These are phyloP conservation scores for Debaryomyces coudertii DNA, from an alignment of 1,139 yeast genomes.

Conservation along the genomic window DNA sequence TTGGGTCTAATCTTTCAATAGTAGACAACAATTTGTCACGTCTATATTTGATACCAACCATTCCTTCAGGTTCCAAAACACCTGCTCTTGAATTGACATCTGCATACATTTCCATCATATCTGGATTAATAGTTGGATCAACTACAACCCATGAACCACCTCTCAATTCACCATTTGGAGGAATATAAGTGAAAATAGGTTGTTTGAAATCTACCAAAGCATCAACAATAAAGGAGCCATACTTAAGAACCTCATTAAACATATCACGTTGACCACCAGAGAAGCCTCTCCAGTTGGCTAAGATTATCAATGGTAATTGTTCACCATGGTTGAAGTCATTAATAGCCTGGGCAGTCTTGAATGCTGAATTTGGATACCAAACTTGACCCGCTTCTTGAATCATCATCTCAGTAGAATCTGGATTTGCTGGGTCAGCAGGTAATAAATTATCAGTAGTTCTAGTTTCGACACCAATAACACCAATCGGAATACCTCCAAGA, in stretches of 20 bases:
- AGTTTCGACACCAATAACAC: slow-evolving; percentile 96
- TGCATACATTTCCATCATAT: slow-evolving; percentile 99
- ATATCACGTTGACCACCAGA: slow-evolving; percentile 99
- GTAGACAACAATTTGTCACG: slow-evolving; percentile 87
- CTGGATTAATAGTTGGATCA: slow-evolving; percentile 95
- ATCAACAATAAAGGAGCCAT: slow-evolving; percentile 95
- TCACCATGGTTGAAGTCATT: slow-evolving; percentile 97
- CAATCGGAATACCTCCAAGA: slow-evolving; percentile 97
- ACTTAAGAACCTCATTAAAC: slow-evolving; percentile 97
- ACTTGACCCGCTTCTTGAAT: slow-evolving; percentile 98
- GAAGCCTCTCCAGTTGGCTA: slow-evolving; percentile 99
- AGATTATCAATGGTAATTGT: slow-evolving; percentile 92
- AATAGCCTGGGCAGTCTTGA: slow-evolving; percentile 98
- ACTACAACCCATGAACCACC: slow-evolving; percentile 99
- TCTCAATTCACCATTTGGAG: slow-evolving; percentile 97
- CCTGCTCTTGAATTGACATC: slow-evolving; percentile 97
- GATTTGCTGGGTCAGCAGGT: slow-evolving; percentile 99
- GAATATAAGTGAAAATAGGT: slow-evolving; percentile 94
- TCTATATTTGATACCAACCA: slow-evolving; percentile 97
- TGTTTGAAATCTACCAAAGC: slow-evolving; percentile 95
- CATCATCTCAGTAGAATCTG: slow-evolving; percentile 84
- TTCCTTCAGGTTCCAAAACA: slow-evolving; percentile 98
- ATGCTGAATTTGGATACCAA: slow-evolving; percentile 99
- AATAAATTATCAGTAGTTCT: slow-evolving; percentile 82
- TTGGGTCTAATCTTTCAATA: slow-evolving; percentile 85